Base-by-base conservation (phyloP, 768 basidiomycete genomes). In the Trametopsis cervina region DNA sequence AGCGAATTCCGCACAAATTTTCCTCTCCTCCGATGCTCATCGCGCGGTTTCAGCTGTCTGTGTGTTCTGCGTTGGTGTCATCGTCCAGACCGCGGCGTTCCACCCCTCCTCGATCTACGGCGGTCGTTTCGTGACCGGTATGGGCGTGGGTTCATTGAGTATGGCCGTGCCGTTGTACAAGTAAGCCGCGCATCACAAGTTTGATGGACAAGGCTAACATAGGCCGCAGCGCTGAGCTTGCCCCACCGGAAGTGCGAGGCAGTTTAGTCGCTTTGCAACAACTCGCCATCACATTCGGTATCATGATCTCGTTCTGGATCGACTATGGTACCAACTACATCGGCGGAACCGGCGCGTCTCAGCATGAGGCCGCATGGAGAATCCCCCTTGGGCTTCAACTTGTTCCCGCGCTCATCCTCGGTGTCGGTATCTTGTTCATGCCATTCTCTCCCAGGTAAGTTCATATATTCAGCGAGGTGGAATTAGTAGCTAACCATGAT, bases 101-200 rank as follows among this genome's bases (percentile, higher is more conserved):
- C 65, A 63, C 1, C 70, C 84, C 1, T 69, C 74, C 0, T 83
- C 77, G 2, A 88, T 88, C 60, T 86, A 73, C 60, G 85, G 80
- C 61, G 84, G 71, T 63, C 80, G 87, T 22, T 88, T 86, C 55
- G 65, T 89, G 44, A 87, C 85, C 43, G 88, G 88, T 73, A 65
- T 89, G 39, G 88, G 85, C 42, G 84, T 90, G 15, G 88, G 88
- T 10, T 85, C 85, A 2, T 67, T 89, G 18, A 85, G 82, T 56
- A 88, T 88, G 85, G 75, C 77, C n/a, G 86, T 90, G 10, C 88
- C 88, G 1, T 71, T 89, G 29, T 88, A 85, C 71, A 89, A 89
- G 63, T 61, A 15, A 40, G 60, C 15, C n/a, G 11, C 27, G 15
- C 24, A 38, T 15, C 40, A 13, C 48, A n/a, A n/a, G n/a, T n/a